Base-by-base conservation (phyloP, 805 yeast genomes). In the Kuraishia molischiana region DNA sequence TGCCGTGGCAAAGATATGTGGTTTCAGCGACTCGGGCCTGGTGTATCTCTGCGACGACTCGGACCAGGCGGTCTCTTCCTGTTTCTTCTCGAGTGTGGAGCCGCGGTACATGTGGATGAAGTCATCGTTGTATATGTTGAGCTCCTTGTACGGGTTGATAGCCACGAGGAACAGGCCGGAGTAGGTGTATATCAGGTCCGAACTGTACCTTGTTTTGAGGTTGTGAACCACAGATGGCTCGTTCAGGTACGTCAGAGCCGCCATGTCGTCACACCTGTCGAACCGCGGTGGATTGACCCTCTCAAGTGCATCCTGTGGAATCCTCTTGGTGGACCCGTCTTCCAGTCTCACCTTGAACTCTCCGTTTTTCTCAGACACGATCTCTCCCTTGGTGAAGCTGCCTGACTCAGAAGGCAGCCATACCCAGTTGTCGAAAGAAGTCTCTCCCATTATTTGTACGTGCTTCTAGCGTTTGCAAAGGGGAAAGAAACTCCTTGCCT, bases 81-180 rank as follows among this genome's bases (percentile, higher is more conserved):
- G 67, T 34, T 63, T 46, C 24, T 52, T 47, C 58, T 66, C 41
- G 31, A 28, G 13, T 14, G 58, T 61, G 5, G 33, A n/a, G n/a
- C 24, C 24, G 15, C 32, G 13, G 24, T 79, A 85, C 41, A 66
- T 54, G 10, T 70, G 62, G 34, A 86, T 64, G 36, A 70, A 66
- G 34, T 72, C 76, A 13, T 63, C 62, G 36, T 72, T 77, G 55
- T 90, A 90, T 20, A 89, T 79, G 20, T 81, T 77, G 14, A 92
- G 61, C 36, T 68, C 56, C 50, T 76, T 74, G 63, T 92, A 92
- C 0, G 99, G 99, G 51, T 92, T 92, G 36, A 92, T 78, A 1
- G 98, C 97, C 11, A 92, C 99, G 45, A 92, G 66, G 51, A 92
- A 92, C 5, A 92, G 71, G 4, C 99, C 99, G 0, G 97, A 89